These are phyloP conservation scores for Xerocomellus intermedius DNA, from an alignment of 768 basidiomycete species.

Conservation along the genomic window DNA sequence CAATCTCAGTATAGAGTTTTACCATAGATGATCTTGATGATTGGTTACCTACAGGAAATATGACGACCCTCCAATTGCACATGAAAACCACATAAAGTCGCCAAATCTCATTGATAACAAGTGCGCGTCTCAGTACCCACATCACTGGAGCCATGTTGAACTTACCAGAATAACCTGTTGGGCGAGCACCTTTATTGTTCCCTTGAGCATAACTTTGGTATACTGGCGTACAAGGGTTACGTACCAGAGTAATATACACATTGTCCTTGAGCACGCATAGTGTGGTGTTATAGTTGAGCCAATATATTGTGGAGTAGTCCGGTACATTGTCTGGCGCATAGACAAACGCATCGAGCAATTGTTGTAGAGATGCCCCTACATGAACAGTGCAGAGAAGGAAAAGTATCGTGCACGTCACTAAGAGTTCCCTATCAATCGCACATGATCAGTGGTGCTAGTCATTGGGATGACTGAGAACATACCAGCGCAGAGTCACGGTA, in stretches of 20 bases:
- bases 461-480: neutral
- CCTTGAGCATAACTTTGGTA: neutral
- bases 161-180: neutral
- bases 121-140: neutral
- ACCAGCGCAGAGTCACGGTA: neutral
- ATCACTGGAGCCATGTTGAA: neutral
- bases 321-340: neutral
- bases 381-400: conserved; percentile 1
- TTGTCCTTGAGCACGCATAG: neutral
- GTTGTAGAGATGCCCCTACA: neutral
- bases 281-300: neutral
- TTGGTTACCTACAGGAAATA: neutral
- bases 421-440: neutral
- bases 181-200: neutral
- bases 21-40: neutral
- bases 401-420: neutral
- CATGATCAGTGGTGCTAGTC: neutral
- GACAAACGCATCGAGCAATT: conserved; percentile 1
- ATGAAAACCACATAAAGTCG: conserved; percentile 3
- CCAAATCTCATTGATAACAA: neutral
- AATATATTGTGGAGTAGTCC: neutral
- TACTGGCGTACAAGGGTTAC: neutral
- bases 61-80: neutral
- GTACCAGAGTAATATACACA: neutral
- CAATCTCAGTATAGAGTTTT: neutral